Evolutionary conservation across 2,329 filamentous ascomycete genomes (phyloP), one percentile per base, ranked within the genome.

Genomic region (Alternaria triticimaculans): DNA sequence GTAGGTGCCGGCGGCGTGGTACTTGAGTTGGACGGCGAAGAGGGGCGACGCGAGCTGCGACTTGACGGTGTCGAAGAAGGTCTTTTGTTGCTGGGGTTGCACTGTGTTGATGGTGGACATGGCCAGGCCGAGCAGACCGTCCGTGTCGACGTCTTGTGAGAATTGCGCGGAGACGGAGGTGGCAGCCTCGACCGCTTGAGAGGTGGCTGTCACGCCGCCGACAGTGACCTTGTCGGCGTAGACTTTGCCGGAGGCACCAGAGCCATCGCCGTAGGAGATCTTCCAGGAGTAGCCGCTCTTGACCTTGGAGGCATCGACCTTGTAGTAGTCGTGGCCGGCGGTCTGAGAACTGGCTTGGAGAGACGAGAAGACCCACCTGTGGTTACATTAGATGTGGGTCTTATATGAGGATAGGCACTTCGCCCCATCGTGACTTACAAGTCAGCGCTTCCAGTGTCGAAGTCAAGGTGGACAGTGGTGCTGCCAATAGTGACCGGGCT

Each of bases 371-470:
- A 88, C 90, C 87, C 86, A 96, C 53, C 87, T 88, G 60, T 57
- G 71, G 56, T 1, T n/a, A 25, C 33, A 33, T 76, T 64, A 78
- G 73, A 30, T 14, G 26, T 5, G 25, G 20, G 10, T 33, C 23
- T 26, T 23, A 33, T 9, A 14, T 18, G 14, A 2, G 25, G 10
- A 26, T 25, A 26, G 23, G 26, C 60, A 37, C 53, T 53, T 30
- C 21, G 21, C n/a, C 33, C 37, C 15, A 21, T 25, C 8, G 18
- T 23, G 15, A 81, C 86, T 81, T 79, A 88, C 90, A 92, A 86
- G 80, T 91, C 89, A 45, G 88, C 84, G 66, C 84, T 90, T 66
- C 84, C 90, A 14, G 91, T 94, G 69, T 94, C 92, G 64, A 94
- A 86, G 75, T 92, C 90, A 64, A 94, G 77, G 63, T 88, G 85